phyloP scores from a whole-genome alignment of 1,139 yeast genomes.

The Candida glucosophila region DNA sequence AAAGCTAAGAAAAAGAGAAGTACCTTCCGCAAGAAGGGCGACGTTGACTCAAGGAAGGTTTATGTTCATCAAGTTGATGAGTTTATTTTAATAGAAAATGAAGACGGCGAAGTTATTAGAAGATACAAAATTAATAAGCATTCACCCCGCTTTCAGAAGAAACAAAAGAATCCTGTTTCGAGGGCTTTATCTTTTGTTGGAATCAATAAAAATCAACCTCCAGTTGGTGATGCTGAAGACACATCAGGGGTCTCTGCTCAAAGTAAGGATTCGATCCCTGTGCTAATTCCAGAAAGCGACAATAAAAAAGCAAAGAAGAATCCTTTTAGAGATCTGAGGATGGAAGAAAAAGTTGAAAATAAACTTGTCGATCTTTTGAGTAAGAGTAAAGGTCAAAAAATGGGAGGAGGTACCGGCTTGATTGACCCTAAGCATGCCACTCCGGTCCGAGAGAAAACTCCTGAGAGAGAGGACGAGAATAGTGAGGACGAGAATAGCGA shows the following conservation, averaged over 20 bases:
- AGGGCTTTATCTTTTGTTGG: slow-evolving; percentile 49
- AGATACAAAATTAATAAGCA: slow-evolving; percentile 68
- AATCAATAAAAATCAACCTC: slow-evolving; percentile 18
- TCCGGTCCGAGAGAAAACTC: background rate
- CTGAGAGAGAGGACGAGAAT: background rate
- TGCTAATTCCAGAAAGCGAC: slow-evolving; percentile 13
- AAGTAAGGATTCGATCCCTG: slow-evolving; percentile 2
- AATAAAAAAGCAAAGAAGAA: slow-evolving; percentile 12
- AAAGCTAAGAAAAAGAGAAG: slow-evolving; percentile 9
- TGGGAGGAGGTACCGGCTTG: slow-evolving; percentile 1
- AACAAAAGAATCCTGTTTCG: slow-evolving; percentile 15
- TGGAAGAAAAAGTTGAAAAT: slow-evolving; percentile 18
- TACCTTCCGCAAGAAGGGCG: slow-evolving; percentile 22
- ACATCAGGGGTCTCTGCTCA: slow-evolving; percentile 5
- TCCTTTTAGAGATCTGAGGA: slow-evolving; percentile 10
- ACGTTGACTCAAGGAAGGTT: slow-evolving; percentile 25
- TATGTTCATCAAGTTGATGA: slow-evolving; percentile 51
- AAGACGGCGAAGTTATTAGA: slow-evolving; percentile 84
- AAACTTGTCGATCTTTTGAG: slow-evolving; percentile 18
- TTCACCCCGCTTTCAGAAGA: slow-evolving; percentile 5
- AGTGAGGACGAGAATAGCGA: slow-evolving; percentile 3
- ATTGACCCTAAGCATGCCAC: slow-evolving; percentile 1
- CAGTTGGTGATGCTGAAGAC: background rate
- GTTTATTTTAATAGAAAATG: slow-evolving; percentile 75
- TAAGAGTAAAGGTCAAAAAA: background rate